Evolutionary conservation across 768 basidiomycete species (phyloP).

Genomic region (Piloderma croceum): DNA sequence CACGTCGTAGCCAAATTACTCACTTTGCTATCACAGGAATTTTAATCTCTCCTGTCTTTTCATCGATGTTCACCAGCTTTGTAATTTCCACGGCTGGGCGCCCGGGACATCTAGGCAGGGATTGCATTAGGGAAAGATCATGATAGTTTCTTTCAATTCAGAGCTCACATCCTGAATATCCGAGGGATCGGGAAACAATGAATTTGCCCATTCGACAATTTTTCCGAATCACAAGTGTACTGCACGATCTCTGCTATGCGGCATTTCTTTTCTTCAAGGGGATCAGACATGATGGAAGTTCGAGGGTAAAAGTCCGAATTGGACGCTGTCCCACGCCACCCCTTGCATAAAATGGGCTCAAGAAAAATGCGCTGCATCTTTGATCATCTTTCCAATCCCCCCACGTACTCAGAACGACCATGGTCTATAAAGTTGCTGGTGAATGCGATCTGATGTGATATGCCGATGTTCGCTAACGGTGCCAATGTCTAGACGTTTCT

Average conservation of each 20-base stretch:
- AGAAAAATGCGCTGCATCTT: slow-evolving; percentile 15
- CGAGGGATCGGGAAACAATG: slow-evolving; percentile 73
- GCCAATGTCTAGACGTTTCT: slow-evolving; percentile 66
- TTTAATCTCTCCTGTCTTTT: slow-evolving; percentile 44
- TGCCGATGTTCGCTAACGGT: slow-evolving; percentile 7
- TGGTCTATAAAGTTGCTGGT: slow-evolving; percentile 93
- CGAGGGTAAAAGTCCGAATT: slow-evolving; percentile 12
- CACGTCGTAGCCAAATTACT: too few species aligned
- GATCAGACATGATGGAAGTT: slow-evolving; percentile 31
- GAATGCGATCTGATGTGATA: slow-evolving; percentile 11
- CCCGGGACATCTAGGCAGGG: slow-evolving; percentile 50
- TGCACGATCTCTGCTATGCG: slow-evolving; percentile 68
- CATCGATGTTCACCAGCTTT: slow-evolving; percentile 42
- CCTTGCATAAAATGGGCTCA: slow-evolving; percentile 18
- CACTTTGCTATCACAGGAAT: slow-evolving; percentile 41
- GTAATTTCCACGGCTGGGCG: slow-evolving; percentile 70
- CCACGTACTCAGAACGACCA: slow-evolving; percentile 26
- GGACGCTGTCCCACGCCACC: slow-evolving; percentile 19
- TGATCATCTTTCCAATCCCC: slow-evolving; percentile 13
- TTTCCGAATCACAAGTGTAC: slow-evolving; percentile 51
- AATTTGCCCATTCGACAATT: slow-evolving; percentile 23
- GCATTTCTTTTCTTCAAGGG: too few species aligned
- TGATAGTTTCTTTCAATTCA: too few species aligned
- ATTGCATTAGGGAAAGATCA: slow-evolving; percentile 1
- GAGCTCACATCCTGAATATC: slow-evolving; percentile 63